Base-by-base conservation (phyloP, 2,329 filamentous ascomycete species). In the Penicillium sclerotigenum region DNA sequence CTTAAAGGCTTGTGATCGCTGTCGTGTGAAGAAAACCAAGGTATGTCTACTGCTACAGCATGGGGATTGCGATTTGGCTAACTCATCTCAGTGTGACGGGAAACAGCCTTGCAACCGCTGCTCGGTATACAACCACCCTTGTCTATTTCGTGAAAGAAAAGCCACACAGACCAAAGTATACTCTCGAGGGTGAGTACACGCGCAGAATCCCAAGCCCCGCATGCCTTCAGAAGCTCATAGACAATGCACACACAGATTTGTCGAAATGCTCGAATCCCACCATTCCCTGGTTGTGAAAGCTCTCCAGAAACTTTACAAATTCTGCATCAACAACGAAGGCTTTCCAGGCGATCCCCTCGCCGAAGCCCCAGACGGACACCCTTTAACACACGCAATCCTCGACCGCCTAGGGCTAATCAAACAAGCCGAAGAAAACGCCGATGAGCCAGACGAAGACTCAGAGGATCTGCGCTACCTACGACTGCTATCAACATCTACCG, bases 21-120 rank as follows among this genome's bases (percentile, higher is more conserved):
- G 75, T 61, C 72, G 75, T 52, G 73, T 77, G 42, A 77, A 77
- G 59, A 77, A 77, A 62, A 76, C 75, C 54, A 77, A 77, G 69
- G 75, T 76, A 57, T 56, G 63, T 67, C 4, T 8, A 13, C 13
- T 16, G 18, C 11, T 16, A 20, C 13, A 33, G 10, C 20, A 31
- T 20, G 18, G 7, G 13, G 8, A 37, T 34, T 36, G 42, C 33
- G 22, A 34, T 52, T 41, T 45, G 29, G 55, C 49, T 55, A 40
- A 55, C n/a, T 7, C 31, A 41, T 41, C n/a, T 9, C 55, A 77
- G 75, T 77, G 75, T 59, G 75, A 77, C 69, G 75, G 75, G 36
- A 76, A 76, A 54, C 75, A 77, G 53, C 75, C 75, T 45, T 77
- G 75, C 60, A 74, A 75, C 55, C 74, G 75, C 47, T 77, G 75